phyloP scores from a whole-genome alignment of 2,329 filamentous ascomycete genomes.

The Botrytis paeoniae region DNA sequence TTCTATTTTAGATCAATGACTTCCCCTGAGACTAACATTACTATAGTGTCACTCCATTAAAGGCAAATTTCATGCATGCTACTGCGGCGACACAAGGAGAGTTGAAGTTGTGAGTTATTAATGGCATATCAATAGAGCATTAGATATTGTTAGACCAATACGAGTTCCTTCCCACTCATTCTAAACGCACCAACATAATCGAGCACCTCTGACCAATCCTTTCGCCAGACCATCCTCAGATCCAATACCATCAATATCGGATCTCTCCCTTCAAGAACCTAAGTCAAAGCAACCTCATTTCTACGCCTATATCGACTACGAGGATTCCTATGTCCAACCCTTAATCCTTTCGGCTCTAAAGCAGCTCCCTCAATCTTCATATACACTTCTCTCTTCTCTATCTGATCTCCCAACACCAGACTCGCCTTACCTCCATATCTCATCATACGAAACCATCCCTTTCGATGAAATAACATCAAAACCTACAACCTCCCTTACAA shows the following conservation, averaged over 20 bases:
- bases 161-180: slow-evolving; percentile 20
- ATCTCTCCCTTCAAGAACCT: slow-evolving; percentile 26
- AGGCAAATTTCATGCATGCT: slow-evolving; percentile 87
- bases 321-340: slow-evolving; percentile 85
- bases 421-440: slow-evolving; percentile 63
- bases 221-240: slow-evolving; percentile 23
- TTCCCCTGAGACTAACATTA: slow-evolving; percentile 23
- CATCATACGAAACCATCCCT: slow-evolving; percentile 82
- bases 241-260: slow-evolving; percentile 22
- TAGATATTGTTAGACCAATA: slow-evolving; percentile 39
- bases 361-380: slow-evolving; percentile 53
- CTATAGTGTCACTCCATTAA: slow-evolving; percentile 80
- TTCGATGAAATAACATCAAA: slow-evolving; percentile 71
- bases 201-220: slow-evolving; percentile 18
- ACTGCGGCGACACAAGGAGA: slow-evolving; percentile 64
- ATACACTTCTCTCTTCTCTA: slow-evolving; percentile 54
- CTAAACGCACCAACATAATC: not conserved
- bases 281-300: slow-evolving; percentile 43
- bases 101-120: slow-evolving; percentile 72
- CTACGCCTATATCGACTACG: slow-evolving; percentile 77
- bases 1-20: slow-evolving; percentile 22
- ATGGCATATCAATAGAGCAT: slow-evolving; percentile 36
- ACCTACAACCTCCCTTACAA: slow-evolving; percentile 63
- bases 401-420: slow-evolving; percentile 35
- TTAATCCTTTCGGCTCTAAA: slow-evolving; percentile 73